Base-by-base conservation (phyloP, 345 rosid genomes). In the Acer yangbiense region DNA sequence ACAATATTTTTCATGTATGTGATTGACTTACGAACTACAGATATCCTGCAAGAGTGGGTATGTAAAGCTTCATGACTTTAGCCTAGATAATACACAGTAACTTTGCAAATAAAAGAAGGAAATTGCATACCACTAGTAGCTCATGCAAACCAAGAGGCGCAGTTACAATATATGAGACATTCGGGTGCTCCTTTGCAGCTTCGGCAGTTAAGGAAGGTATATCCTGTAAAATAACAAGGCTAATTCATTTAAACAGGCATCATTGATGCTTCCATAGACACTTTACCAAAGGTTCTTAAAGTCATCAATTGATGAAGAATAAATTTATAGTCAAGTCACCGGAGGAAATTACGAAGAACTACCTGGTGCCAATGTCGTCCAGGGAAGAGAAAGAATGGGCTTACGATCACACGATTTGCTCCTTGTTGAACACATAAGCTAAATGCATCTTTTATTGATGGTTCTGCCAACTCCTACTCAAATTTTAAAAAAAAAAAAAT, bases 361-460 rank as follows among this genome's bases (percentile, higher is more conserved):
- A 95, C 98, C 97, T 86, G 87, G 83, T 90, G 86, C 99, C 99
- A 95, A 64, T 95, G 98, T 77, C 97, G 86, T 76, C 99, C 99
- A 0, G 97, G 98, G 78, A 91, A 92, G 69, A 95, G 90, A 78
- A 95, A 96, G 84, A 94, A 96, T 2, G 99, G 98, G 83, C 93
- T 90, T 48, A 96, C 90, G 73, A 96, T 90, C 72, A 96, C 94
- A 20, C 95, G 94, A 78, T 71, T 80, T 0, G 94, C 97, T 17
- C 99, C 99, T 86, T 83, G 86, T 81, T 50, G 82, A 80, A 96
- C 90, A 74, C 99, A 96, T 44, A 76, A 84, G 81, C 83, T 81
- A 73, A 90, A 94, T 46, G 98, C 98, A 82, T 89, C 91, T 81
- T 63, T 89, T 73, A 96, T 96, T 2, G 97, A 92, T 70, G 99